phyloP scores from a whole-genome alignment of 768 basidiomycete species.

The Russula dissimulans region DNA sequence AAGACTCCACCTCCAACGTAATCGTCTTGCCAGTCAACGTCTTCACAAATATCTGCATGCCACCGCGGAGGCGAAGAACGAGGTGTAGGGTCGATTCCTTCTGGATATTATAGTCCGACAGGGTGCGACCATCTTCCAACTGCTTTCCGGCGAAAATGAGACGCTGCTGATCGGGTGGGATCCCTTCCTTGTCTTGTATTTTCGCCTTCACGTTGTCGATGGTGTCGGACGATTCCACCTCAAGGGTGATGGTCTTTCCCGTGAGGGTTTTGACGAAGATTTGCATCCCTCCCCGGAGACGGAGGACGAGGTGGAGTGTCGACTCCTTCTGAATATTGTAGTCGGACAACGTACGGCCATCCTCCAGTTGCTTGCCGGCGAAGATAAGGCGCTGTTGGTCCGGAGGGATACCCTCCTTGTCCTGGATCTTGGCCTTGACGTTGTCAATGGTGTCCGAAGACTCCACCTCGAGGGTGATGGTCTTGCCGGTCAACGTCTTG shows the following conservation, averaged over 20 bases:
- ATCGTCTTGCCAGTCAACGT: conserved; percentile 88
- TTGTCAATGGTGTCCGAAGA: conserved; percentile 71
- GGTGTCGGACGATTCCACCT: conserved; percentile 80
- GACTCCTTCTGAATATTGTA: conserved; percentile 96
- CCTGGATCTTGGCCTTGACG: conserved; percentile 77
- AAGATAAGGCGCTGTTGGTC: conserved; percentile 96
- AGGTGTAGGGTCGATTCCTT: conserved; percentile 80
- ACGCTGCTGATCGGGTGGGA: conserved; percentile 82
- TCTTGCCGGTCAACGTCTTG: conserved; percentile 85
- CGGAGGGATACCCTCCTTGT: conserved; percentile 80
- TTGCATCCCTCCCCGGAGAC: conserved; percentile 88
- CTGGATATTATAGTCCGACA: conserved; percentile 88
- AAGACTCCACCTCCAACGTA: conserved; percentile 87
- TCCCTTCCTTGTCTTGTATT: conserved; percentile 91
- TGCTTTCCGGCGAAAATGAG: conserved; percentile 92
- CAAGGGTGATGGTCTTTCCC: conserved; percentile 88
- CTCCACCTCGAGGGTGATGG: conserved; percentile 82
- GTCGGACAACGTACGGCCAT: conserved; percentile 82
- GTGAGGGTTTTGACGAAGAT: conserved; percentile 79
- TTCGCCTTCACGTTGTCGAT: conserved; percentile 86
- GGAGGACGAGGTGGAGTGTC: conserved; percentile 82
- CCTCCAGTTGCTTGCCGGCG: conserved; percentile 92
- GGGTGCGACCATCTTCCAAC: conserved; percentile 81
- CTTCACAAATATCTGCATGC: conserved; percentile 90
- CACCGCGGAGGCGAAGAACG: conserved; percentile 79